Conservation (phyloP, 208 protist species). For the Leishmania major region DNA sequence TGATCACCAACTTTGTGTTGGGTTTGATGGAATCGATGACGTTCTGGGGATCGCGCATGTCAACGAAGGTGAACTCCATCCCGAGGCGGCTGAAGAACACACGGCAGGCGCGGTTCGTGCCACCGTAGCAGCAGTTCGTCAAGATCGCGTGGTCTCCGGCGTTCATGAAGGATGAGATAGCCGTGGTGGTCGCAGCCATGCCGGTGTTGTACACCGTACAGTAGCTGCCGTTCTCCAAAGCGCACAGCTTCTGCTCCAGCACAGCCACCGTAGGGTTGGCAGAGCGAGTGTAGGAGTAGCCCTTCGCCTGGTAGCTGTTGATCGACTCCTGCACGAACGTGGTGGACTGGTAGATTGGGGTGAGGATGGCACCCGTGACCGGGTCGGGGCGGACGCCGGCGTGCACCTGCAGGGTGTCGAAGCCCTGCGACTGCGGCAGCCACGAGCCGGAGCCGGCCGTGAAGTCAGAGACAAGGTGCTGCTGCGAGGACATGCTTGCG, state of each 20-base stretch:
- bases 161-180: conserved; percentile 91
- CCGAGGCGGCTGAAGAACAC: conserved; percentile 88
- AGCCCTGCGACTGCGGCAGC: conserved; percentile 66
- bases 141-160: conserved; percentile 91
- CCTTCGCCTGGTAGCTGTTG: conserved; percentile 74
- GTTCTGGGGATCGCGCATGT: conserved; percentile 91
- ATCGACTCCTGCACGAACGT: conserved; percentile 93
- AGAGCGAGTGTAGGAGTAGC: conserved; percentile 93
- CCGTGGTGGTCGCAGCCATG: conserved; percentile 90
- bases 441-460: conserved; percentile 73
- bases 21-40: conserved; percentile 80
- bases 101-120: conserved; percentile 92
- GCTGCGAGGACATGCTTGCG: conserved; percentile 57
- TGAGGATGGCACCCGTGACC: conserved; percentile 88
- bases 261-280: conserved; percentile 94
- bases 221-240: conserved; percentile 91
- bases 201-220: conserved; percentile 87
- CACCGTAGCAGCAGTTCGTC: conserved; percentile 96
- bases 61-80: conserved; percentile 95
- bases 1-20: conserved; percentile 95
- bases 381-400: conserved; percentile 82
- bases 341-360: conserved; percentile 86
- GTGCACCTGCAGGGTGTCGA: conserved; percentile 86
- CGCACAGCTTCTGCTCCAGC: conserved; percentile 91
- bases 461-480: conserved; percentile 81